Evolutionary conservation across 1,139 yeast genomes (phyloP).

Genomic region (Petasospora rhodanensis): DNA sequence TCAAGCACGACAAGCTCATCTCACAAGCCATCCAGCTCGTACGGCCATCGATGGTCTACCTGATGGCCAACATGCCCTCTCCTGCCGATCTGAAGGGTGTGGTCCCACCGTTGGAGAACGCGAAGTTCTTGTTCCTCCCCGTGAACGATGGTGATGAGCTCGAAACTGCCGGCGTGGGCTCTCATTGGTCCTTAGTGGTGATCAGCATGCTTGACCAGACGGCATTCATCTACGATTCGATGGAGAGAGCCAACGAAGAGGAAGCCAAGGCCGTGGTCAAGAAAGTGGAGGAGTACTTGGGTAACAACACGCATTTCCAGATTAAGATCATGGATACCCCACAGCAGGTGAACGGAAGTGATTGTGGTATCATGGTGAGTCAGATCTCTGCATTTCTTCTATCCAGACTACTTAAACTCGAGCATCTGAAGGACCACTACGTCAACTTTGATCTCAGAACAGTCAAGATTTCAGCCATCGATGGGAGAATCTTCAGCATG

Average conservation of each 20-base stretch:
- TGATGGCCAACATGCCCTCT: constrained; percentile 29
- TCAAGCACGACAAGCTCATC: constrained; percentile 17
- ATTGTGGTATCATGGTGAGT: constrained; percentile 59
- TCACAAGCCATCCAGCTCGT: constrained; percentile 28
- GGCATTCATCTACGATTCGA: constrained; percentile 44
- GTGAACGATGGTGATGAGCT: constrained; percentile 49
- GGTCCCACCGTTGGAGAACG: constrained; percentile 37
- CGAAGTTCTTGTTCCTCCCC: constrained; percentile 45
- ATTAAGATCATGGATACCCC: constrained; percentile 43
- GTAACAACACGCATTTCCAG: constrained; percentile 20
- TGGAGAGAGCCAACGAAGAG: constrained; percentile 36
- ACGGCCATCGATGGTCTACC: constrained; percentile 38
- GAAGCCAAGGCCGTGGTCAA: constrained; percentile 33
- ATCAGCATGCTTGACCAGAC: constrained; percentile 34
- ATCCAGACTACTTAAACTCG: constrained; percentile 32
- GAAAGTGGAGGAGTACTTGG: constrained; percentile 31
- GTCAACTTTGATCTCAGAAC: constrained; percentile 31
- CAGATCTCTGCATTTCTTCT: constrained; percentile 41
- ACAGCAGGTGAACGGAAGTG: constrained; percentile 71
- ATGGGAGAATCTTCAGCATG: constrained; percentile 40
- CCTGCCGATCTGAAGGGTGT: constrained; percentile 35
- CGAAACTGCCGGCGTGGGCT: constrained; percentile 44
- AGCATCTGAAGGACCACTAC: constrained; percentile 20
- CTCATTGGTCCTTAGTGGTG: constrained; percentile 53
- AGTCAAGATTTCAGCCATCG: constrained; percentile 36